Base-by-base conservation (phyloP, 257 asterid species). In the Petunia secreta region DNA sequence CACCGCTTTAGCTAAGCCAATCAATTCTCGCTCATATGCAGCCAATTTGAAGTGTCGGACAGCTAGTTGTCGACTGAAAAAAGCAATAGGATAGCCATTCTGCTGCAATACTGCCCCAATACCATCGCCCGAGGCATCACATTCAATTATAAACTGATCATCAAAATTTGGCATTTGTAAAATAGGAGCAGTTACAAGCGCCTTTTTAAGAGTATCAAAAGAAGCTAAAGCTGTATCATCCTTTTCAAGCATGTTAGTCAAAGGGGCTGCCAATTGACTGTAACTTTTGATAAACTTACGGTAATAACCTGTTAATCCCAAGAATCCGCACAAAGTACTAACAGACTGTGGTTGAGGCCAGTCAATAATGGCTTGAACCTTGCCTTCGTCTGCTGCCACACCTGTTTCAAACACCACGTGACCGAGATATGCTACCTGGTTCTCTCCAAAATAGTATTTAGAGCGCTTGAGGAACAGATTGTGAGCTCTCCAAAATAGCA, bases 261-360 rank as follows among this genome's bases (percentile, higher is more conserved):
- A 38, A 0, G 87, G 81, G 5, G 46, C n/a, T 0, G 73, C 80
- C 0, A 81, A 5, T 0, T n/a, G 1, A 0, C 78, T 83, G 53
- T 77, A 84, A 1, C 38, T 63, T 10, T 63, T 25, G 0, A 64
- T n/a, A 16, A 81, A 79, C 1, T 40, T 39, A 1, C 81, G 44
- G 43, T 80, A 82, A 14, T 86, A 86, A 0, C 82, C 83, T 0
- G 81, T 66, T 0, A 83, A 8, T 0, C 87, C 87, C 2, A 83
- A 37, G 6, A 84, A 79, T 0, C 86, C 89, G 0, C 82, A 11
- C 3, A 84, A 15, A 0, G 15, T 78, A 0, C 14, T 43, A 1
- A 75, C 1, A 0, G 44, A 41, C 0, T 25, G 36, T 7, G 87
- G 83, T 4, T 0, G 6, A 0, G 83, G 80, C 85, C 85, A 86